Conservation (phyloP, 2,329 filamentous ascomycete genomes). For the Trichocomaceae sp. region DNA sequence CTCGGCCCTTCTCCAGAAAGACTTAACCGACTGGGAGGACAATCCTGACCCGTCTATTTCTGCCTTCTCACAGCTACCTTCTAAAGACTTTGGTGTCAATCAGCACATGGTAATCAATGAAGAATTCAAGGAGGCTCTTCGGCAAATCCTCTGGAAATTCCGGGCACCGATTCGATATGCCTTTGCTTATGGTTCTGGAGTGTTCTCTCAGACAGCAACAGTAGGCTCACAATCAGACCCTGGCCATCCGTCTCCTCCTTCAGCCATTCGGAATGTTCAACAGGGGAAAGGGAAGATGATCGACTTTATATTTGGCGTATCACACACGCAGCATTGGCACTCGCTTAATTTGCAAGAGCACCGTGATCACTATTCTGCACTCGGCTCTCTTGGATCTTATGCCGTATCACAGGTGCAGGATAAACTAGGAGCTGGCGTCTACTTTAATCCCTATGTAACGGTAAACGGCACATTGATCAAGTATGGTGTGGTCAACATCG, state of each 20-base stretch:
- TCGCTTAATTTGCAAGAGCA: slow-evolving; percentile 84
- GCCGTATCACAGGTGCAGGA: slow-evolving; percentile 82
- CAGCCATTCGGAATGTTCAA: slow-evolving; percentile 76
- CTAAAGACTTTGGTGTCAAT: slow-evolving; percentile 81
- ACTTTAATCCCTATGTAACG: slow-evolving; percentile 93
- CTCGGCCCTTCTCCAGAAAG: slow-evolving; percentile 6
- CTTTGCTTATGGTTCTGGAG: slow-evolving; percentile 94
- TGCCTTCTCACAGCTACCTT: slow-evolving; percentile 68
- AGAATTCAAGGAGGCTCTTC: slow-evolving; percentile 86
- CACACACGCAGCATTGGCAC: slow-evolving; percentile 94
- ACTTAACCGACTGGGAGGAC: slow-evolving; percentile 63
- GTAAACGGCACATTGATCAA: slow-evolving; percentile 96
- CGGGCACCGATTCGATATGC: slow-evolving; percentile 90
- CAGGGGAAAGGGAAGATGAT: slow-evolving; percentile 91
- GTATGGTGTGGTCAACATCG: slow-evolving; percentile 92
- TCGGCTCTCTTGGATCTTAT: slow-evolving; percentile 77
- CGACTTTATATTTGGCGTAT: slow-evolving; percentile 95
- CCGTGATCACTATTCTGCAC: slow-evolving; percentile 81
- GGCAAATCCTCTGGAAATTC: slow-evolving; percentile 85
- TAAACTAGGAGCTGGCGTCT: slow-evolving; percentile 82
- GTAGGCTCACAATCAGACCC: slow-evolving; percentile 30
- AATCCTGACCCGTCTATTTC: slow-evolving; percentile 65
- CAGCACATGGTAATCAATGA: slow-evolving; percentile 95
- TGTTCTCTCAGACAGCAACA: slow-evolving; percentile 70
- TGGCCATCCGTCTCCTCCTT: slow-evolving; percentile 72